phyloP scores from a whole-genome alignment of 139 green algal genomes.

The Choricystis sp. region DNA sequence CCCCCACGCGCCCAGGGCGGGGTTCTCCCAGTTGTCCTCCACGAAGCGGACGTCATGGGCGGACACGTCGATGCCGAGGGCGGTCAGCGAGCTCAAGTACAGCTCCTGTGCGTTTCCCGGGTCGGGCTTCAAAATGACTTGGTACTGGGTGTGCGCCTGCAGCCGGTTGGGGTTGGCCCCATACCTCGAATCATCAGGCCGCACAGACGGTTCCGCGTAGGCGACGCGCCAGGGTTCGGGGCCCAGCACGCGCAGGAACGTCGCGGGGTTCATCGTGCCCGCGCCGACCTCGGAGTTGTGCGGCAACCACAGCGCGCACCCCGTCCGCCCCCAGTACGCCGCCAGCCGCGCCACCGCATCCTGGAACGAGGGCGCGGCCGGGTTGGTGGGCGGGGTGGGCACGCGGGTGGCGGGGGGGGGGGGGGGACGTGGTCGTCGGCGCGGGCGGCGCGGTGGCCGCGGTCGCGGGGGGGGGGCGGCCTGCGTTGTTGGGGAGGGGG shows the following conservation, averaged over 20 bases:
- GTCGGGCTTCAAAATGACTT: conserved; percentile 98
- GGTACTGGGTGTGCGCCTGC: conserved; percentile 97
- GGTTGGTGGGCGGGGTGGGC: background rate
- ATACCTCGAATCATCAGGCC: conserved; percentile 93
- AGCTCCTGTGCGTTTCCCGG: conserved; percentile 94
- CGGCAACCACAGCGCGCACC: conserved; percentile 80
- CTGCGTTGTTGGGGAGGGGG: too few relatives aligned
- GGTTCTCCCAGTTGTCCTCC: conserved; percentile 98
- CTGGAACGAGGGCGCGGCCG: conserved; percentile 67
- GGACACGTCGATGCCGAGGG: conserved; percentile 73
- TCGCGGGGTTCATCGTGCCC: conserved; percentile 99
- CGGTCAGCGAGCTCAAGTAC: conserved; percentile 77
- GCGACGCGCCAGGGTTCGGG: conserved; percentile 86
- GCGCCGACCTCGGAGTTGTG: conserved; percentile 96
- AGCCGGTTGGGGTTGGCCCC: conserved; percentile 96
- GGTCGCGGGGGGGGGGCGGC: too few relatives aligned
- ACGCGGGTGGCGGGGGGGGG: background rate
- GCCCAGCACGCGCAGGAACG: conserved; percentile 82
- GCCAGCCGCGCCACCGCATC: conserved; percentile 75
- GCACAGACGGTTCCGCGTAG: conserved; percentile 88
- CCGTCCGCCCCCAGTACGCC: conserved; percentile 70
- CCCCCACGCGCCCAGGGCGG: conserved; percentile 89
- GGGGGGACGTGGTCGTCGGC: background rate
- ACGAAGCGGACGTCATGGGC: conserved; percentile 90
- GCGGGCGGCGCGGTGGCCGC: too few relatives aligned